Evolutionary conservation across 1,284 basidiomycete species (phyloP).

Genomic region (Ceratobasidium papillatum): DNA sequence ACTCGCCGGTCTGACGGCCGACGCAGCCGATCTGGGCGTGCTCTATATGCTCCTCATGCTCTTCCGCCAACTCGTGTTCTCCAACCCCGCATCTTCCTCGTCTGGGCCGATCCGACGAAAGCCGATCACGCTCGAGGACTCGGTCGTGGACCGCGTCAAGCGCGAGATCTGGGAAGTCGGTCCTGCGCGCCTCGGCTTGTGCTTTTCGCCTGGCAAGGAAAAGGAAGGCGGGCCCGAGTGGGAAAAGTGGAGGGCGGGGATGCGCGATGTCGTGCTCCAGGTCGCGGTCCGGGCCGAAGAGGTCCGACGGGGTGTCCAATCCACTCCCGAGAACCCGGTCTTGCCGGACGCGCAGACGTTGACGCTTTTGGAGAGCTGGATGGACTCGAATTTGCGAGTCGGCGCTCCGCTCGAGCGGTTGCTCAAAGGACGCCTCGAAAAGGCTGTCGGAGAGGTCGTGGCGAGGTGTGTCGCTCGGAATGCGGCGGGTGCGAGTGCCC

Average conservation of each 20-base stretch:
- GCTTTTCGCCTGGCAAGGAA: constrained; percentile 54
- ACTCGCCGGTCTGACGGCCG: constrained; percentile 71
- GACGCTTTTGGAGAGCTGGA: constrained; percentile 43
- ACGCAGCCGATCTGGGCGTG: constrained; percentile 78
- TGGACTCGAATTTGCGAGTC: constrained; percentile 36
- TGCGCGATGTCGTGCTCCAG: constrained; percentile 71
- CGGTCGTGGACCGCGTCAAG: constrained; percentile 68
- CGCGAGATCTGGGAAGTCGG: constrained; percentile 80
- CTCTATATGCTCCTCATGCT: constrained; percentile 84
- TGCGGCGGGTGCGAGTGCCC: not conserved
- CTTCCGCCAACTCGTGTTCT: constrained; percentile 75
- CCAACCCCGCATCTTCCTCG: constrained; percentile 52
- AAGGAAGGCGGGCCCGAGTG: constrained; percentile 53
- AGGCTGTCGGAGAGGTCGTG: constrained; percentile 72
- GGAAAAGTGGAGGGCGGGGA: constrained; percentile 60
- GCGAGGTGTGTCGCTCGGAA: constrained; percentile 56
- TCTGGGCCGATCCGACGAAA: constrained; percentile 9
- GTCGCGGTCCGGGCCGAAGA: constrained; percentile 68
- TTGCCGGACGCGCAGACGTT: constrained; percentile 38
- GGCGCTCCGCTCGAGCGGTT: constrained; percentile 65
- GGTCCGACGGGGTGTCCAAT: constrained; percentile 49
- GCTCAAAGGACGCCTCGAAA: constrained; percentile 68
- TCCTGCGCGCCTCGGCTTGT: constrained; percentile 65
- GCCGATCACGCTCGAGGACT: constrained; percentile 31
- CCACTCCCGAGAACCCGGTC: not conserved